A percentile compares a stretch with the other conserved stretches of the same genome.
These are phyloP conservation scores for Cornus suecica DNA, from an alignment of 148 eudicot genomes.

Conservation along the genomic window DNA sequence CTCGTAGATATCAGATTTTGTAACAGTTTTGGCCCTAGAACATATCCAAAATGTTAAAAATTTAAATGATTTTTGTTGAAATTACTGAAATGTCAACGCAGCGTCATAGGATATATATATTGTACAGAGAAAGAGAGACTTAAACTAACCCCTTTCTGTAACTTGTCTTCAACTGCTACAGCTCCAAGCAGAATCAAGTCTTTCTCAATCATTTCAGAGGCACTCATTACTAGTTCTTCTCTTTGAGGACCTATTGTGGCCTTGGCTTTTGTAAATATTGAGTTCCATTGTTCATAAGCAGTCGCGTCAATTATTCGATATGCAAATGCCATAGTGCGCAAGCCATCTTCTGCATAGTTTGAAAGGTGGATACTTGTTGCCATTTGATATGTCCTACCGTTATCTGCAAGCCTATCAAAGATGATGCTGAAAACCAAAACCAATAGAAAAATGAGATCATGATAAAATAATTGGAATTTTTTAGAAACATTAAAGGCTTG, in stretches of 20 bases:
- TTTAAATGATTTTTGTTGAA: too few species aligned
- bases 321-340: constrained; percentile 46
- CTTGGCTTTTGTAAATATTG: constrained; percentile 33
- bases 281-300: constrained; percentile 37
- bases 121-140: neutral
- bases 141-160: constrained; percentile 40
- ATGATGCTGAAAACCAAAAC: constrained; percentile 26
- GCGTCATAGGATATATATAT: neutral
- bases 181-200: constrained; percentile 39
- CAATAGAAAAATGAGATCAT: neutral
- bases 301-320: constrained; percentile 21
- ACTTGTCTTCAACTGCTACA: constrained; percentile 45
- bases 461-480: neutral
- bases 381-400: constrained; percentile 38
- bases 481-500: neutral
- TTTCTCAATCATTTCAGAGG: constrained; percentile 41
- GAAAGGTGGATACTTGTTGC: constrained; percentile 42
- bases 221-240: constrained; percentile 32
- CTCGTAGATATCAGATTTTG: too few species aligned
- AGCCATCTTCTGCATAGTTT: constrained; percentile 45
- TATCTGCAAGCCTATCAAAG: constrained; percentile 34
- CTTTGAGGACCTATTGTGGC: constrained; percentile 36
- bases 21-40: too few species aligned
- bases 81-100: too few species aligned
- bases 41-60: too few species aligned